These are phyloP conservation scores for Sclerotinia subarctica DNA, from an alignment of 2,329 filamentous ascomycete genomes.

Conservation along the genomic window DNA sequence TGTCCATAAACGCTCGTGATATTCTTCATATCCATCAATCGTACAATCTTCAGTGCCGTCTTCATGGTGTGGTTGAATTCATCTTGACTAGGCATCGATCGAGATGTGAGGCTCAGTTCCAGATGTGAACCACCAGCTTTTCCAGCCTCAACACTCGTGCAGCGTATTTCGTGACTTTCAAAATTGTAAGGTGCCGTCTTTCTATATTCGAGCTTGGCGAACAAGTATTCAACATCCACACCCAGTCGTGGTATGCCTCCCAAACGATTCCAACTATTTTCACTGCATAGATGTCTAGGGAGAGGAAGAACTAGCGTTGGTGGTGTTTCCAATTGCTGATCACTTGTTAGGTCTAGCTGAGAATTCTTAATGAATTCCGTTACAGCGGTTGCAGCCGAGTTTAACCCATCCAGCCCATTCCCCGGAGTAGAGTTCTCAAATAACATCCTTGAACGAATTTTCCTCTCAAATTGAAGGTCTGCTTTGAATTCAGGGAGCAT, in stretches of 20 bases:
- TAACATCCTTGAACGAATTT: slow-evolving; percentile 26
- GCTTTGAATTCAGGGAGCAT: slow-evolving; percentile 36
- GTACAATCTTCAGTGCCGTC: slow-evolving; percentile 21
- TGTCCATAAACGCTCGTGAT: not conserved
- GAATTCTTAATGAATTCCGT: slow-evolving; percentile 29
- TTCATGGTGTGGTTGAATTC: slow-evolving; percentile 26
- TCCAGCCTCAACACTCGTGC: slow-evolving; percentile 36
- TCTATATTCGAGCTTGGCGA: slow-evolving; percentile 35
- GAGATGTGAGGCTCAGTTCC: slow-evolving; percentile 32
- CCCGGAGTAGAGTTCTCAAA: not conserved
- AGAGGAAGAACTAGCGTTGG: slow-evolving; percentile 34
- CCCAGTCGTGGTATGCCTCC: not conserved
- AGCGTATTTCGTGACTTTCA: slow-evolving; percentile 31
- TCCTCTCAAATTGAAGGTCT: slow-evolving; percentile 37
- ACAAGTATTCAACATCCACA: slow-evolving; percentile 37
- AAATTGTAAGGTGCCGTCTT: slow-evolving; percentile 29
- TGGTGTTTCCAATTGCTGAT: slow-evolving; percentile 29
- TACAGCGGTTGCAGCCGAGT: slow-evolving; percentile 21
- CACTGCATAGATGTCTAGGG: slow-evolving; percentile 28
- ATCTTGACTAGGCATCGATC: slow-evolving; percentile 1
- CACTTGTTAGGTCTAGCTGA: slow-evolving; percentile 24
- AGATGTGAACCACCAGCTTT: slow-evolving; percentile 34
- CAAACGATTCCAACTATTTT: not conserved
- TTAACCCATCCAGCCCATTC: not conserved
- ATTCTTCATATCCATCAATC: slow-evolving; percentile 10